Base-by-base conservation (phyloP, 176 grass and related monocot species). In the Bothriochloa decipiens region DNA sequence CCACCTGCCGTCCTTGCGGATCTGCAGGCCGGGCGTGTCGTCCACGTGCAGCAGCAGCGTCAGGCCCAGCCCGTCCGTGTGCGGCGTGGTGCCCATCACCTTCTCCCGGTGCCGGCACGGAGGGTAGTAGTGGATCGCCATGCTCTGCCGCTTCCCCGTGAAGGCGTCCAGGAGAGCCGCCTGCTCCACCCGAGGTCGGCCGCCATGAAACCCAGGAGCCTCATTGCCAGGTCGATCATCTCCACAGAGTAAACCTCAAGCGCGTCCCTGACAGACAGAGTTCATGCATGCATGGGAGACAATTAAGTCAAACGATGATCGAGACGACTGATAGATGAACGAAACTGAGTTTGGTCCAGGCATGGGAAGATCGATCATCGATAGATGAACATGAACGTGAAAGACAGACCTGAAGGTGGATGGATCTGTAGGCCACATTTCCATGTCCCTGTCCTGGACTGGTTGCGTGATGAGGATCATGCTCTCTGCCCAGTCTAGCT, bases 401-500 rank as follows among this genome's bases (percentile, higher is more conserved):
- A 42, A 42, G 41, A 45, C 41, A 46, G 42, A 74, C 66, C 79
- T 71, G 5, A 82, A 82, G 13, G 33, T 43, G 23, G 68, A 39
- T 0, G 65, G 79, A 8, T 81, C 25, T 2, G 29, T 53, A 55
- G 79, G 79, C 79, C 79, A 81, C 20, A 81, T 26, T 8, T 52
- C 12, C 29, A 57, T 70, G 65, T 57, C 70, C 65, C 79, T 81
- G 29, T 55, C 18, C 2, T 57, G 2, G 22, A 10, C 0, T 41
- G 20, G 79, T 46, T 81, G 79, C 32, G 65, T 70, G 22, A 36
- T 0, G 66, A 81, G 65, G 28, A 81, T 36, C 45, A 81, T 4
- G 5, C 79, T 81, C 65, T 81, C 79, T 1, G 65, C 79, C 79
- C 65, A 81, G 65, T 81, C 79, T 45, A 81, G 23, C n/a, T 82